phyloP scores from a whole-genome alignment of 2,329 filamentous ascomycete species.

The Botrytis byssoidea region DNA sequence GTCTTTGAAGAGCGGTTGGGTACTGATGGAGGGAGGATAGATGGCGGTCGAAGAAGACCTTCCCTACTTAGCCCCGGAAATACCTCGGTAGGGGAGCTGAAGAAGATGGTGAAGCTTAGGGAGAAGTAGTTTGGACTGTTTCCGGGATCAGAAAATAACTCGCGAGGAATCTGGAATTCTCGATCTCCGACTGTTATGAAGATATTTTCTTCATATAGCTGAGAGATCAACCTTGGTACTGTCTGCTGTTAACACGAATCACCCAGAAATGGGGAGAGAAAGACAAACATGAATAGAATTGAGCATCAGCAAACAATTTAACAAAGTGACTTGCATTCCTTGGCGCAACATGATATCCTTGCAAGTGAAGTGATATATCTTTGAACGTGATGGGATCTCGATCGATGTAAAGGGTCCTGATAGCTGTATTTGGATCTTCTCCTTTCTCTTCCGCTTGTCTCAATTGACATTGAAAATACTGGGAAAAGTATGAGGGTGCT shows the following conservation, averaged over 20 bases:
- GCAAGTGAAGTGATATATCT: conserved; percentile 86
- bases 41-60: conserved; percentile 78
- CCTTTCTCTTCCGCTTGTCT: conserved; percentile 57
- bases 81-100: conserved; percentile 72
- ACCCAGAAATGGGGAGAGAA: not conserved
- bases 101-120: conserved; percentile 84
- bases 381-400: conserved; percentile 85
- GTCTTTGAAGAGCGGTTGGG: conserved; percentile 78
- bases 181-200: conserved; percentile 86
- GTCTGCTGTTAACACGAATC: conserved; percentile 25
- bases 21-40: conserved; percentile 78
- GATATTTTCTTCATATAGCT: conserved; percentile 87
- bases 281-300: conserved; percentile 79
- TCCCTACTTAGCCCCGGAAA: conserved; percentile 83
- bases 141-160: conserved; percentile 79
- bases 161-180: conserved; percentile 86
- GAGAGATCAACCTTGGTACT: conserved; percentile 87
- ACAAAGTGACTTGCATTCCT: conserved; percentile 85
- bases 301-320: conserved; percentile 87
- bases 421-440: conserved; percentile 36
- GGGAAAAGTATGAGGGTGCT: conserved; percentile 96
- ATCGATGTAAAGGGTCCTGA: conserved; percentile 91
- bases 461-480: conserved; percentile 86
- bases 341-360: conserved; percentile 85
- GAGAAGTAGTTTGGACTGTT: conserved; percentile 97